phyloP scores from a whole-genome alignment of 371 early-diverging fungal species.

The Homolaphlyctis polyrhiza region DNA sequence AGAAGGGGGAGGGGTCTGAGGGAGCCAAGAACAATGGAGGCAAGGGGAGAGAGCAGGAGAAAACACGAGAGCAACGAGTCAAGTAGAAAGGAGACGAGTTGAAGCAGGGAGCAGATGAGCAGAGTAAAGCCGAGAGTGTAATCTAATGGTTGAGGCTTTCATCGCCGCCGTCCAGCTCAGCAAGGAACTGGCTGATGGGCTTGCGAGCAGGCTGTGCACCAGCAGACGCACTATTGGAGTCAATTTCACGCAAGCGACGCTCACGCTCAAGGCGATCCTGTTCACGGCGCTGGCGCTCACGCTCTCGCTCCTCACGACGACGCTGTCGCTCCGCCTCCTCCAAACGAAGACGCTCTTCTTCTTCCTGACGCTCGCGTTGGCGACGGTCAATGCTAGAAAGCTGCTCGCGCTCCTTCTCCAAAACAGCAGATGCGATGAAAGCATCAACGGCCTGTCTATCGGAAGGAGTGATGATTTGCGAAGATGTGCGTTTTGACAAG shows the following conservation, averaged over 20 bases:
- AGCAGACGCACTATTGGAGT: too few species aligned
- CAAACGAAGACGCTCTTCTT: neutral
- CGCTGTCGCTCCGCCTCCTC: slow-evolving; percentile 3
- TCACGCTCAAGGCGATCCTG: slow-evolving; percentile 5
- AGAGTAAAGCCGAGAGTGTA: too few species aligned
- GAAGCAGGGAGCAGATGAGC: too few species aligned
- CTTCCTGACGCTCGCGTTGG: slow-evolving; percentile 1
- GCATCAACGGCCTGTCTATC: neutral
- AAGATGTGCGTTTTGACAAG: neutral
- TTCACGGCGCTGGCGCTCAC: neutral
- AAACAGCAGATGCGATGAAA: neutral
- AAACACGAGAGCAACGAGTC: too few species aligned
- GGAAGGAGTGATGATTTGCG: slow-evolving; percentile 1
- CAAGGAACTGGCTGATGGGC: neutral
- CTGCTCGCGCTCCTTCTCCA: too few species aligned
- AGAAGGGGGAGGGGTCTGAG: too few species aligned
- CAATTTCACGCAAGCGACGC: slow-evolving; percentile 1
- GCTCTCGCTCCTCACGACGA: slow-evolving; percentile 6
- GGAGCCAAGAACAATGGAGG: too few species aligned
- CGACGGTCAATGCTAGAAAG: neutral
- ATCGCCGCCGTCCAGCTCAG: neutral
- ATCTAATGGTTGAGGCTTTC: too few species aligned
- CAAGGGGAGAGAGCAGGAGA: too few species aligned
- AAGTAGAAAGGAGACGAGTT: too few species aligned
- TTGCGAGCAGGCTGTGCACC: too few species aligned